A percentile compares a stretch with the other conserved stretches of the same genome.
phyloP scores from a whole-genome alignment of 768 basidiomycete species.

The Leccinum olivaceopallidum region DNA sequence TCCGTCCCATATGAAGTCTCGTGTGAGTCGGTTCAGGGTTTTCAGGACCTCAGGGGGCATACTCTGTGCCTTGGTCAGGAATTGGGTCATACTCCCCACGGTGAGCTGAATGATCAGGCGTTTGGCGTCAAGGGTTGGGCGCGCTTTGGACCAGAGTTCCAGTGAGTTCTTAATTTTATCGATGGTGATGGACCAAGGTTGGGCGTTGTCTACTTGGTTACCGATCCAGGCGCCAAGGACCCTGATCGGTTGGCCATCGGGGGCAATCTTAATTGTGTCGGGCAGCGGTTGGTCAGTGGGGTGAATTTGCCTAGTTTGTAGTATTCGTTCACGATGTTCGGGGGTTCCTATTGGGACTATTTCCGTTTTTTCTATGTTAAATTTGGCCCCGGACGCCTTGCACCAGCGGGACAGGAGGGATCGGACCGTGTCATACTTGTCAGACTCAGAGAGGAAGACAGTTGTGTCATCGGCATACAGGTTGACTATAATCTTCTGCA shows the following conservation, averaged over 20 bases:
- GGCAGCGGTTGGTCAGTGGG: background rate
- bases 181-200: background rate
- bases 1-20: too few species aligned
- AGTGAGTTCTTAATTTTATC: background rate
- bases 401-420: conserved; percentile 40
- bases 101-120: too few species aligned
- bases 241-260: background rate
- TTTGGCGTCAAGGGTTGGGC: too few species aligned
- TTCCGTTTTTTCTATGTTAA: conserved; percentile 26
- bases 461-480: background rate
- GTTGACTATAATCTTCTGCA: background rate
- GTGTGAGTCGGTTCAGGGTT: too few species aligned
- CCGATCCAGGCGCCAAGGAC: background rate
- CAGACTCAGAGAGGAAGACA: background rate
- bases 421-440: background rate
- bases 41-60: too few species aligned
- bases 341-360: conserved; percentile 26
- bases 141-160: background rate
- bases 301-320: background rate
- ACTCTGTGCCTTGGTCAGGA: too few species aligned
- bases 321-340: background rate
- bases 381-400: conserved; percentile 6
- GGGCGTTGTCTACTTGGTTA: background rate
- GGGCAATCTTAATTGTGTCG: background rate
- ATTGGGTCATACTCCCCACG: too few species aligned